Base-by-base conservation (phyloP, 2,329 filamentous ascomycete species). In the Elsinoe necatrix region DNA sequence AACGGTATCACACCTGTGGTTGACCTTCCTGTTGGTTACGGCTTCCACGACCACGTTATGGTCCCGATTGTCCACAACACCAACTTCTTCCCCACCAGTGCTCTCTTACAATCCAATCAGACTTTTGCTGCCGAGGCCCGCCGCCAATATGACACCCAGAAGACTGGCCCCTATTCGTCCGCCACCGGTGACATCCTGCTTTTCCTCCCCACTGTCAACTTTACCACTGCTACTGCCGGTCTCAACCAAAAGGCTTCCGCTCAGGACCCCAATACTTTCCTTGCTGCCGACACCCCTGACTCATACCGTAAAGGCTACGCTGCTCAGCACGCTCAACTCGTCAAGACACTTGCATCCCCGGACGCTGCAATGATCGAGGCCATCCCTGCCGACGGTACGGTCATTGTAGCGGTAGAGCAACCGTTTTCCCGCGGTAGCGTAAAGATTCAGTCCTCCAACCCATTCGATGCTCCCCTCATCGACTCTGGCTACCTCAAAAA, bases 21-120 rank as follows among this genome's bases (percentile, higher is more conserved):
- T 3, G 74, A 85, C 59, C 78, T 82, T 0, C 77, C 79, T 1
- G 82, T 87, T 2, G 84, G 84, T 1, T 78, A 77, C 60, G 82
- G 86, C 66, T 72, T 87, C 0, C 73, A 83, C 57, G 82, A 87
- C 63, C 82, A 84, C 39, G 45, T 52, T n/a, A 57, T 57, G 14
- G 31, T 58, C 6, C 56, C 56, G 7, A 57, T 62, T 27, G 58
- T 52, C 29, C 48, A 52, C 18, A 52, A 37, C 16, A 52, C 29
- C 31, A 52, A 52, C 48, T 21, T 52, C 9, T 34, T 34, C 14
- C 48, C 29, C 9, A 52, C 48, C n/a, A 52, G 25, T 23, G 48
- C 16, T 25, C 48, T 52, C 11, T 27, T 52, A 11, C 48, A 52
- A 21, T 52, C 48, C 18, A 52, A 52, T 16, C 29, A 25, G 18